Evolutionary conservation across 495 filamentous ascomycete genomes (phyloP).

Genomic region (Podospora fimiseda): DNA sequence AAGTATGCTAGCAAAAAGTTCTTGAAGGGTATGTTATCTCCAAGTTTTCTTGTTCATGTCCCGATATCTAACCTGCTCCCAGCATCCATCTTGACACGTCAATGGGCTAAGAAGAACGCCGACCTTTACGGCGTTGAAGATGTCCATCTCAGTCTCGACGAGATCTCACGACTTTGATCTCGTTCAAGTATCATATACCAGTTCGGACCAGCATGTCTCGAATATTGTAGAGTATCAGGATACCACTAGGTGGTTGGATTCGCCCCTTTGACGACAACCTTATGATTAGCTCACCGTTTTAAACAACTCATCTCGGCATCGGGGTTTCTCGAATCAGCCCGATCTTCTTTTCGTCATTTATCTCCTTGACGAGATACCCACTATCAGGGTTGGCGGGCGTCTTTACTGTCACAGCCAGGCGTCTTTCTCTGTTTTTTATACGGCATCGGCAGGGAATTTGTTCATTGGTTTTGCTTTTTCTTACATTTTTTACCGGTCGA

Average conservation of each 20-base stretch:
- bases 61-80: too few relatives aligned
- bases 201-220: conserved; percentile 5
- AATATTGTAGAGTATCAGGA: conserved; percentile 21
- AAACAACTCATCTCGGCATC: conserved; percentile 16
- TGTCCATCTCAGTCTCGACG: conserved; percentile 34
- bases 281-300: conserved; percentile 11
- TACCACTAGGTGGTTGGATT: conserved; percentile 30
- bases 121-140: conserved; percentile 39
- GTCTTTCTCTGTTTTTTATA: conserved; percentile 9
- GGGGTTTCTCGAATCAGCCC: conserved; percentile 10
- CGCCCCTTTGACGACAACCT: conserved; percentile 18
- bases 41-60: conserved; percentile 6
- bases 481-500: conserved; percentile 10
- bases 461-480: conserved; percentile 6
- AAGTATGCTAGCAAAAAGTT: conserved; percentile 99
- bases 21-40: conserved; percentile 65
- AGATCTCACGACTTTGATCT: conserved; percentile 27
- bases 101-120: conserved; percentile 81
- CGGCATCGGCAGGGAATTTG: conserved; percentile 6
- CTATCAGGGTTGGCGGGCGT: conserved; percentile 9
- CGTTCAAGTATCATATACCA: conserved; percentile 1
- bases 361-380: conserved; percentile 11
- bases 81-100: conserved; percentile 88
- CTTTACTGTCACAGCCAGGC: conserved; percentile 5
- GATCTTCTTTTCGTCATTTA: conserved; percentile 7